A percentile compares a stretch with the other conserved stretches of the same genome.
Conservation (phyloP, 805 yeast species). For the Novakomyces olei region DNA sequence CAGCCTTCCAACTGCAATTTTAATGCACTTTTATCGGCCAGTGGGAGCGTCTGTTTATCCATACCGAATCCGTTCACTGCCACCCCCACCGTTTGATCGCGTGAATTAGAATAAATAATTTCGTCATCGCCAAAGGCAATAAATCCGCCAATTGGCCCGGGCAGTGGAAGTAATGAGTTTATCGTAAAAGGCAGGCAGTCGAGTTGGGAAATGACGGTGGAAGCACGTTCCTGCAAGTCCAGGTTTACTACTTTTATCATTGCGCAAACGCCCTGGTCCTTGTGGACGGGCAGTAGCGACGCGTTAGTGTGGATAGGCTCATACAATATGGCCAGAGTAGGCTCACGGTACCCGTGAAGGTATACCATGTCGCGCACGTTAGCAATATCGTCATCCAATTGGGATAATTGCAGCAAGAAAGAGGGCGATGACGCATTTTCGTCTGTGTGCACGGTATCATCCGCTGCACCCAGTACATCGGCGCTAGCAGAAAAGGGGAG, state of each 20-base stretch:
- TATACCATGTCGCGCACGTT: slow-evolving; percentile 53
- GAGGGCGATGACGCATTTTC: slow-evolving; percentile 20
- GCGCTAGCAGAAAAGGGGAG: slow-evolving; percentile 35
- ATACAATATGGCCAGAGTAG: slow-evolving; percentile 51
- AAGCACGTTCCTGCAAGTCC: slow-evolving; percentile 31
- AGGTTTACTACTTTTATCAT: slow-evolving; percentile 31
- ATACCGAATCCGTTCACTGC: slow-evolving; percentile 37
- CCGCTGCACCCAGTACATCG: slow-evolving; percentile 7
- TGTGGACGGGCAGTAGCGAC: slow-evolving; percentile 37
- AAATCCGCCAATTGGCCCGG: slow-evolving; percentile 46
- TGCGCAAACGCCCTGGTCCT: slow-evolving; percentile 39
- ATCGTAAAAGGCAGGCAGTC: slow-evolving; percentile 54
- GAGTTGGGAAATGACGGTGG: slow-evolving; percentile 47
- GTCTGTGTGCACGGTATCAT: slow-evolving; percentile 4
- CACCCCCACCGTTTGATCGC: slow-evolving; percentile 43
- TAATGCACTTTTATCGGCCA: slow-evolving; percentile 28
- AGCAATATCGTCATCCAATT: slow-evolving; percentile 33
- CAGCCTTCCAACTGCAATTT: slow-evolving; percentile 35
- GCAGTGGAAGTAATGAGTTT: slow-evolving; percentile 38
- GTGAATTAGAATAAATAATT: slow-evolving; percentile 53
- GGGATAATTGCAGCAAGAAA: slow-evolving; percentile 29
- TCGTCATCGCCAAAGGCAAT: slow-evolving; percentile 55
- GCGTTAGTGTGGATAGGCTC: slow-evolving; percentile 53
- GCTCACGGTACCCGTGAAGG: slow-evolving; percentile 52
- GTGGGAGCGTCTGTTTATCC: slow-evolving; percentile 19